Percentiles rank a stretch among this genome's conserved stretches.
Conservation (phyloP, 306 rosid genomes). For the Comarum palustre region DNA sequence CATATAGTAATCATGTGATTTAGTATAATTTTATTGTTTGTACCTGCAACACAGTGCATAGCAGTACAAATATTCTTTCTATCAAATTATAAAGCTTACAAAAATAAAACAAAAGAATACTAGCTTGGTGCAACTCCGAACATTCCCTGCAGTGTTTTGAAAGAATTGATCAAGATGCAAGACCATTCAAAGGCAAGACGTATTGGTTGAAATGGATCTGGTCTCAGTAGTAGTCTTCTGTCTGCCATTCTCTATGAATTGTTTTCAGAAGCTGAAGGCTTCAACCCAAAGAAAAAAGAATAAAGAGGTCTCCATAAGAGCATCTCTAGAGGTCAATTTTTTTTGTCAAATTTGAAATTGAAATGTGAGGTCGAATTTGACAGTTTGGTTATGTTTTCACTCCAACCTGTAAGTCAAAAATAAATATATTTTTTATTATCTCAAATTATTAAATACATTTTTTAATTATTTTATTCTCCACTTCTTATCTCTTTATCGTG, state of each 20-base stretch:
- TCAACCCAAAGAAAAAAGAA: not conserved
- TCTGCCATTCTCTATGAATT: slow-evolving; percentile 12
- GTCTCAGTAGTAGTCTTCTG: not conserved
- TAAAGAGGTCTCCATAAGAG: not conserved
- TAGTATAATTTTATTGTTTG: slow-evolving; percentile 3
- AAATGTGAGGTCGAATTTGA: no score
- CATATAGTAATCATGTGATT: slow-evolving; percentile 12
- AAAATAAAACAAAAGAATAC: not conserved
- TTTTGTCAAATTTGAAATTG: no score
- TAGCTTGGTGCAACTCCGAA: not conserved
- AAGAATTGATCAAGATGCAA: slow-evolving; percentile 12
- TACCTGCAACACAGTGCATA: not conserved
- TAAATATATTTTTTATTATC: no score
- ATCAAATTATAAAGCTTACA: not conserved
- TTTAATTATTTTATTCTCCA: no score
- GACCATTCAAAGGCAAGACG: slow-evolving; percentile 6
- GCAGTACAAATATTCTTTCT: slow-evolving; percentile 9
- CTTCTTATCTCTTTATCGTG: no score
- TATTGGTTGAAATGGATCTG: slow-evolving; percentile 16
- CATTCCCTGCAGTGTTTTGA: slow-evolving; percentile 10
- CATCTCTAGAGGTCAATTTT: no score
- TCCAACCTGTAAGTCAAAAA: no score
- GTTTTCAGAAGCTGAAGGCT: not conserved
- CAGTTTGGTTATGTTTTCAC: no score
- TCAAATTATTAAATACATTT: no score